A percentile compares a stretch with the other conserved stretches of the same genome.
phyloP scores from a whole-genome alignment of 202 grass and related monocot genomes.

The Setaria viridis region DNA sequence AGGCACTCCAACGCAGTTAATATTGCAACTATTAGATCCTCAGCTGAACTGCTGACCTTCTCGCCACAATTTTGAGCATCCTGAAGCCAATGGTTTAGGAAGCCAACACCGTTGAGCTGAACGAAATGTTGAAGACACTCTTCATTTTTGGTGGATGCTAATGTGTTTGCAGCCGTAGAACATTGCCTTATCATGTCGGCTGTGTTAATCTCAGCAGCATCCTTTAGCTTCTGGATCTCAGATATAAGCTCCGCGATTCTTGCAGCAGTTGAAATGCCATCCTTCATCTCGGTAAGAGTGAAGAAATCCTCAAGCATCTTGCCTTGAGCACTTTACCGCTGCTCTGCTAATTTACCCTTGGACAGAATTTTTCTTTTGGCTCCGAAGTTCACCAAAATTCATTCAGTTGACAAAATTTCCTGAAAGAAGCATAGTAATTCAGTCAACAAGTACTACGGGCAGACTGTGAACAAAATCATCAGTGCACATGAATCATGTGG shows the following conservation, averaged over 20 bases:
- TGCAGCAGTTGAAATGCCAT: conserved; percentile 63
- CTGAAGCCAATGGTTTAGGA: conserved; percentile 73
- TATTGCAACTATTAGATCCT: conserved; percentile 56
- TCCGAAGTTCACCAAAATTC: conserved; percentile 3
- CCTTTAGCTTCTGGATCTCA: conserved; percentile 60
- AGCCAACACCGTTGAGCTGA: conserved; percentile 60
- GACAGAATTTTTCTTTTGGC: neutral
- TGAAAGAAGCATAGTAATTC: conserved; percentile 33
- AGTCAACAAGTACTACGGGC: neutral
- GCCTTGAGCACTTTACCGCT: neutral
- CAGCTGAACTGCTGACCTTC: conserved; percentile 29
- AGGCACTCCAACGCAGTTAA: conserved; percentile 60
- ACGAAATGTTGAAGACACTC: conserved; percentile 72
- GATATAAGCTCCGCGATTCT: conserved; percentile 62
- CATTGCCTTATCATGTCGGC: conserved; percentile 64
- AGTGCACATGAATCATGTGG: no score
- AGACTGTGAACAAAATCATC: neutral
- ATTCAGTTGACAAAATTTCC: conserved; percentile 24
- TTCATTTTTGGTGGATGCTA: conserved; percentile 53
- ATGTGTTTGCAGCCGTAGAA: conserved; percentile 42
- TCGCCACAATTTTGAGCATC: conserved; percentile 55
- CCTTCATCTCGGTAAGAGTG: conserved; percentile 75
- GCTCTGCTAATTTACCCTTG: neutral
- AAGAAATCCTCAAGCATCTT: conserved; percentile 75
- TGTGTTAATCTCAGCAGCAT: conserved; percentile 34